Evolutionary conservation across 2,329 filamentous ascomycete species (phyloP).

Genomic region (Penicillium thymicola): DNA sequence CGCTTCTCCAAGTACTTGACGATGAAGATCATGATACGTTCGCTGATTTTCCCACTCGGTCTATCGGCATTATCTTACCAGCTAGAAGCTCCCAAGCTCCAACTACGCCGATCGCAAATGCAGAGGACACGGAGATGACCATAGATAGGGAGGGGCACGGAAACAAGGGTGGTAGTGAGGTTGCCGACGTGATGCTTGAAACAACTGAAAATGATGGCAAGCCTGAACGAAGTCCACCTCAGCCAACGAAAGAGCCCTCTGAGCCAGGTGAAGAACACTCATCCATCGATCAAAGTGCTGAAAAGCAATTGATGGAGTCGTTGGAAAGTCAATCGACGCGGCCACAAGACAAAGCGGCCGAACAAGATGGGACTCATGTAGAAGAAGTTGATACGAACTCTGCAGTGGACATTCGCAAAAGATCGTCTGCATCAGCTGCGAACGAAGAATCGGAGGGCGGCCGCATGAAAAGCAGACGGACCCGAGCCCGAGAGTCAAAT

Average conservation of each 20-base stretch:
- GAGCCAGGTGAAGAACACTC: conserved; percentile 33
- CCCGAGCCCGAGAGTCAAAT: conserved; percentile 58
- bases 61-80: conserved; percentile 44
- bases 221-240: conserved; percentile 4
- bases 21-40: conserved; percentile 38
- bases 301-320: conserved; percentile 38
- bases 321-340: conserved; percentile 32
- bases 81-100: conserved; percentile 24
- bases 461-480: conserved; percentile 58
- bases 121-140: conserved; percentile 12
- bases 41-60: conserved; percentile 35
- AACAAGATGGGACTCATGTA: conserved; percentile 21
- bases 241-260: conserved; percentile 11
- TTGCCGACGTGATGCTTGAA: conserved; percentile 16
- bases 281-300: conserved; percentile 35
- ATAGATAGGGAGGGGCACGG: conserved; percentile 10
- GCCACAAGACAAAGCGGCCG: conserved; percentile 17
- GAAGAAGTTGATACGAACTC: conserved; percentile 34
- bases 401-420: conserved; percentile 51
- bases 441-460: conserved; percentile 58
- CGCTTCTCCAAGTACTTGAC: conserved; percentile 45
- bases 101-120: conserved; percentile 13
- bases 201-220: conserved; percentile 12
- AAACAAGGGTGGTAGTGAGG: conserved; percentile 10
- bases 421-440: conserved; percentile 59